phyloP scores from a whole-genome alignment of 257 asterid species.

The Phtheirospermum japonicum region DNA sequence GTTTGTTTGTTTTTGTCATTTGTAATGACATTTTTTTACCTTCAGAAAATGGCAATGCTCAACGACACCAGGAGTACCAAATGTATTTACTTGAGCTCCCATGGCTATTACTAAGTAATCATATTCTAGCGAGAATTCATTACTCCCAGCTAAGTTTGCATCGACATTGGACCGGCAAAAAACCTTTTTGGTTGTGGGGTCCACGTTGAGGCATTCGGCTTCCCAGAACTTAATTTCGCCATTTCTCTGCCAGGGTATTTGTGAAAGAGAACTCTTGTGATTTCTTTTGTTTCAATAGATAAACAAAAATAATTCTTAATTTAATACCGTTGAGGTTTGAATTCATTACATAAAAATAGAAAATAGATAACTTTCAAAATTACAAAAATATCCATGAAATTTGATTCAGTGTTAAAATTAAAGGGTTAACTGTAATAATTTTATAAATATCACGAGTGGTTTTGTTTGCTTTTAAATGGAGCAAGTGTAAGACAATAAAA shows the following conservation, averaged over 20 bases:
- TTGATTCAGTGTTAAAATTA: no score
- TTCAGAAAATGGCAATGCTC: constrained; percentile 91
- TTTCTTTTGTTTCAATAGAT: background rate
- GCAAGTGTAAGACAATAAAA: no score
- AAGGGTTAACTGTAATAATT: no score
- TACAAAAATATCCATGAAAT: no score
- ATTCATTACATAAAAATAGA: no score
- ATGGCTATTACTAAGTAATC: constrained; percentile 74
- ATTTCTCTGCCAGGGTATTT: constrained; percentile 44
- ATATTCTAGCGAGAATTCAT: constrained; percentile 71
- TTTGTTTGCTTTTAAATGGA: no score
- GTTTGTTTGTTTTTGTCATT: no score
- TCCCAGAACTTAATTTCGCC: constrained; percentile 88
- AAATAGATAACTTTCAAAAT: no score
- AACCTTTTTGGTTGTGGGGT: constrained; percentile 54
- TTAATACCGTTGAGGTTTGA: background rate
- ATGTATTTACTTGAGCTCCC: constrained; percentile 95
- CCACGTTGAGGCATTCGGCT: constrained; percentile 93
- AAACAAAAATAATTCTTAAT: background rate
- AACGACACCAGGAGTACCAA: constrained; percentile 77
- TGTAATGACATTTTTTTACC: no score
- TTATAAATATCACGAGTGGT: no score
- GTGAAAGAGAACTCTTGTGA: constrained; percentile 5
- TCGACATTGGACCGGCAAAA: constrained; percentile 61
- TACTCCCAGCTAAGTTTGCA: constrained; percentile 50